These are phyloP conservation scores for Gypsophila paniculata DNA, from an alignment of 179 eudicot genomes.

Conservation along the genomic window DNA sequence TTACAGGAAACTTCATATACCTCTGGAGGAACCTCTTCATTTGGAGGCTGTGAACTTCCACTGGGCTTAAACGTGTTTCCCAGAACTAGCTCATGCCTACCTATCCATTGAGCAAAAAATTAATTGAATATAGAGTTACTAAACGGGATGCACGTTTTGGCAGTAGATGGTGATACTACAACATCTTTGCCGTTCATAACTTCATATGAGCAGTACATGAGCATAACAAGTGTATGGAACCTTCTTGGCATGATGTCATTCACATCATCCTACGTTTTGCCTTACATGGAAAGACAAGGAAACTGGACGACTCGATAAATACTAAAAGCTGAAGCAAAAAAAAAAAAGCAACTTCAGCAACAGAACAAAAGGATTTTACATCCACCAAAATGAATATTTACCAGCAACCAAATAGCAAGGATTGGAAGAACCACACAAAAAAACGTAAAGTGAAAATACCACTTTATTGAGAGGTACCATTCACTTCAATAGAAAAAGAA, in stretches of 20 bases:
- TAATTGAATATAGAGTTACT: slow-evolving; percentile 9
- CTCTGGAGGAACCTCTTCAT: slow-evolving; percentile 78
- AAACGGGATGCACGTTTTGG: not conserved
- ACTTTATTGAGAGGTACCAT: not conserved
- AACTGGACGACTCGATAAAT: slow-evolving; percentile 3
- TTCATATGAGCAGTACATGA: not conserved
- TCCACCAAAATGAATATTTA: not conserved
- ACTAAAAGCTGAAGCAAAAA: slow-evolving; percentile 1
- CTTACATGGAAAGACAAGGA: not conserved
- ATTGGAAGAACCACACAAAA: not conserved
- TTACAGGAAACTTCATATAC: slow-evolving; percentile 30
- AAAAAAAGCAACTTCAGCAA: not conserved
- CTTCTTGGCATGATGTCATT: not conserved
- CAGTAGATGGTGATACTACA: not conserved
- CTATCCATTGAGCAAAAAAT: slow-evolving; percentile 33
- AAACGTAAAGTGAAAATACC: not conserved
- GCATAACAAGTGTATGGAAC: not conserved
- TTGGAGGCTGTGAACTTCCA: slow-evolving; percentile 52
- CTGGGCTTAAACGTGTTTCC: slow-evolving; percentile 65
- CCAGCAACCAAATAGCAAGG: not conserved
- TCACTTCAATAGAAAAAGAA: not conserved
- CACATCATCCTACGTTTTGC: not conserved
- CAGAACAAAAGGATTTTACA: not conserved
- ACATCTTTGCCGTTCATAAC: not conserved
- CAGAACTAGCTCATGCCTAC: slow-evolving; percentile 74